Evolutionary conservation across 345 rosid genomes (phyloP).

Genomic region (Xanthoceras sorbifolium): DNA sequence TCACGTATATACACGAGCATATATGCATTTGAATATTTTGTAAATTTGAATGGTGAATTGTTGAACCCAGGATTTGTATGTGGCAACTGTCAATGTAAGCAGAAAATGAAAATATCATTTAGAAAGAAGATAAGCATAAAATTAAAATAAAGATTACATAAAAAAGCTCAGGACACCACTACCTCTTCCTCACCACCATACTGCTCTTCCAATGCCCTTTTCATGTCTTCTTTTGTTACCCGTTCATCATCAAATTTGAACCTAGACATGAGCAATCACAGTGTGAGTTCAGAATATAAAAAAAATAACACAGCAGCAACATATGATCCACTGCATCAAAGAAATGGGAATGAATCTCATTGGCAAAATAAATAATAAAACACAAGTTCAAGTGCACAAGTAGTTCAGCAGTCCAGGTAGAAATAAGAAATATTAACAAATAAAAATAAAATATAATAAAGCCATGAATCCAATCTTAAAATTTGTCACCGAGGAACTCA

Average conservation of each 20-base stretch:
- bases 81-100: constrained; percentile 62
- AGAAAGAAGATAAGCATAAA: neutral
- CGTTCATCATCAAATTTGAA: constrained; percentile 97
- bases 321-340: neutral
- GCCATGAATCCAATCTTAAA: neutral
- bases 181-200: constrained; percentile 99
- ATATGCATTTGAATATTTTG: constrained; percentile 94
- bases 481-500: no score
- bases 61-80: constrained; percentile 95
- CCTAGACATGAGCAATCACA: constrained; percentile 33
- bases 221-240: constrained; percentile 91
- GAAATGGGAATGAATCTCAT: neutral
- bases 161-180: constrained; percentile 8
- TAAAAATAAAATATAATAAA: neutral
- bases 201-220: constrained; percentile 95
- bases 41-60: constrained; percentile 84
- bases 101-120: neutral
- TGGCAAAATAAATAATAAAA: neutral
- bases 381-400: neutral
- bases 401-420: neutral
- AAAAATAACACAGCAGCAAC: neutral
- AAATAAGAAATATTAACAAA: neutral
- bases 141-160: constrained; percentile 7
- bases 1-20: constrained; percentile 99
- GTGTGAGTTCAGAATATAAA: neutral